Evolutionary conservation across 2,329 filamentous ascomycete species (phyloP).

Genomic region (Colletotrichum magnum): DNA sequence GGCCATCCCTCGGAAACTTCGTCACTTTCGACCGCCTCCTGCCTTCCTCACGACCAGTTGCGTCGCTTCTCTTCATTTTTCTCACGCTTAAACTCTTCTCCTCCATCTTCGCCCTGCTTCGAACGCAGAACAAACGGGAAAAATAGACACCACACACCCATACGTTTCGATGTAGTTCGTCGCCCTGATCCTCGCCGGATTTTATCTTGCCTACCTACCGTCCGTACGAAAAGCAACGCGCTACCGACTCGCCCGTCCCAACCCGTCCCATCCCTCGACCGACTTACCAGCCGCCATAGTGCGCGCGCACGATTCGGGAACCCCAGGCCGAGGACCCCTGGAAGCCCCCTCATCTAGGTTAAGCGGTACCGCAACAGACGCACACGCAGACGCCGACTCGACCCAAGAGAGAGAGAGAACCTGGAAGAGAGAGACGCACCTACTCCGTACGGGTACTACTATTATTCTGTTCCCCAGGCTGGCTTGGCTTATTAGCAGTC

Average conservation of each 20-base stretch:
- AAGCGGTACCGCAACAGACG: constrained; percentile 34
- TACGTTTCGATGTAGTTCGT: constrained; percentile 30
- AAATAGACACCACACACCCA: neutral
- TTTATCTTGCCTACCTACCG: neutral
- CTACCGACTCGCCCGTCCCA: constrained; percentile 2
- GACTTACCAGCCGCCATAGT: constrained; percentile 29
- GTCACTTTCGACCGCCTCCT: constrained; percentile 37
- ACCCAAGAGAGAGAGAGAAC: neutral
- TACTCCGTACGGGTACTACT: constrained; percentile 7
- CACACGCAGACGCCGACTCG: constrained; percentile 21
- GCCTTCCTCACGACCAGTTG: neutral
- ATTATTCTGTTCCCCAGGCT: no score
- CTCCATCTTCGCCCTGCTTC: constrained; percentile 3
- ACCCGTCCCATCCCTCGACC: constrained; percentile 9
- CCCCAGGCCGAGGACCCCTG: constrained; percentile 31
- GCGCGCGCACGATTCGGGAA: constrained; percentile 37
- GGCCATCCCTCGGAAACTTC: constrained; percentile 40
- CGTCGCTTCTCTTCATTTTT: constrained; percentile 19
- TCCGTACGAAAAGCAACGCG: neutral
- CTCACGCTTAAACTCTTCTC: constrained; percentile 4
- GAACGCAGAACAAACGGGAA: no score
- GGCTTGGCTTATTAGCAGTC: no score
- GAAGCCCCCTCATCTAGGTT: constrained; percentile 14
- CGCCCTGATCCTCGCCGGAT: neutral
- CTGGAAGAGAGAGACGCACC: constrained; percentile 12